Evolutionary conservation across 805 yeast genomes (phyloP), one percentile per base, ranked within the genome.

Genomic region (Hanseniaspora meyeri): DNA sequence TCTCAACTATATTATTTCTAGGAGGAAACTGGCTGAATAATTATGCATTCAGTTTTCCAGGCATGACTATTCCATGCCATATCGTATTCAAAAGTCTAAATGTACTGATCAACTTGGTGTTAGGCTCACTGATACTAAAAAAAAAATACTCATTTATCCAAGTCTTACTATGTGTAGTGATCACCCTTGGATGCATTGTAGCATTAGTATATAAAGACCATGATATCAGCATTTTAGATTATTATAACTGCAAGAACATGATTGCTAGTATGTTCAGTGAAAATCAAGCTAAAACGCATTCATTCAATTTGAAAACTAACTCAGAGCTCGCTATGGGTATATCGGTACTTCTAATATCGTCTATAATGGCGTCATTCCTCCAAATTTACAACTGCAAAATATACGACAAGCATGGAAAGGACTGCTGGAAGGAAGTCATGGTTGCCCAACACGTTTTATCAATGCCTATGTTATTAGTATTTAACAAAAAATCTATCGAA

Each of bases 31-130:
- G 76, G 10, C 66, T 81, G 37, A 83, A 80, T 63, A 85, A 85
- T 63, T 64, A 68, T 52, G 88, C 77, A 0, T 80, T 81, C 69
- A 72, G 69, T 17, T 81, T 70, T 64, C 12, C 49, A 12, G 73
- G 79, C 39, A 72, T 85, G 31, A 76, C 84, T 2, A 76, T 85
- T 20, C 87, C 90, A 0, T 66, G 82, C 31, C 88, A 84, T 63
- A 83, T 83, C 29, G 76, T 83, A 8, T 72, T 83, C 61, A 66
- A 89, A 52, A 81, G 87, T 12, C 76, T 83, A 6, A 80, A 85
- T 0, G 77, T 86, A 0, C 78, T 81, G 7, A 66, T 82, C 17
- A 79, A 85, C 0, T 76, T 85, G 81, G 34, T 75, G 0, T 66
- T 81, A 3, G 87, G 90, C 2, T 68, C 65, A 60, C 49, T 74